Evolutionary conservation across 495 filamentous ascomycete species (phyloP).

Genomic region (Penicillium atrosanguineum): DNA sequence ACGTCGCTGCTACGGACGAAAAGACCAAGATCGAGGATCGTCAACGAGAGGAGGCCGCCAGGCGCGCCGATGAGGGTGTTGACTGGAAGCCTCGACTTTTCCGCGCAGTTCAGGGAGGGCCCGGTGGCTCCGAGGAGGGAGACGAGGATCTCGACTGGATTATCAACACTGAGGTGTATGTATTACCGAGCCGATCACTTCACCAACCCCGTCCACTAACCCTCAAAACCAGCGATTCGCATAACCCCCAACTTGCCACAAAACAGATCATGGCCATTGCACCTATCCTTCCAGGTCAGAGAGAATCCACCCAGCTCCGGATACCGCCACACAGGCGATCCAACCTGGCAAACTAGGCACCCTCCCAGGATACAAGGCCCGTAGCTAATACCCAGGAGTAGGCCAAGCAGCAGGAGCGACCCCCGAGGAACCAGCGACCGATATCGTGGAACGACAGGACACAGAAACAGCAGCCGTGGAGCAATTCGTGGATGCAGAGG

Average conservation of each 20-base stretch:
- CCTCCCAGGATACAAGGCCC: slow-evolving; percentile 6
- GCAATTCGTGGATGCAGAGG: slow-evolving; percentile 59
- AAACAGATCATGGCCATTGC: slow-evolving; percentile 85
- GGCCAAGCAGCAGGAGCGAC: slow-evolving; percentile 9
- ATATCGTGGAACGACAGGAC: slow-evolving; percentile 44
- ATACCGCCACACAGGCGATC: slow-evolving; percentile 36
- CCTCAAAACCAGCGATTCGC: slow-evolving; percentile 54
- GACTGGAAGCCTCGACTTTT: slow-evolving; percentile 92
- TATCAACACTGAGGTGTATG: slow-evolving; percentile 84
- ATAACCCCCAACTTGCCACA: slow-evolving; percentile 68
- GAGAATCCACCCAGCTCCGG: slow-evolving; percentile 33
- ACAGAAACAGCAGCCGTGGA: slow-evolving; percentile 49
- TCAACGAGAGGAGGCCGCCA: slow-evolving; percentile 85
- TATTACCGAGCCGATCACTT: slow-evolving; percentile 1
- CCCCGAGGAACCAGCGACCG: slow-evolving; percentile 7
- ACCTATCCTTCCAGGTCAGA: slow-evolving; percentile 79
- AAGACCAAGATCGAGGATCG: slow-evolving; percentile 92
- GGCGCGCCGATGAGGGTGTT: slow-evolving; percentile 72
- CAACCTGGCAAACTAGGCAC: slow-evolving; percentile 7
- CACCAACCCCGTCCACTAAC: neutral
- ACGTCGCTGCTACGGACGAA: slow-evolving; percentile 87
- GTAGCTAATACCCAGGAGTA: slow-evolving; percentile 26
- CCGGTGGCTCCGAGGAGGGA: slow-evolving; percentile 72
- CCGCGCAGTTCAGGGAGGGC: slow-evolving; percentile 67
- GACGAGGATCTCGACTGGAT: slow-evolving; percentile 93